Evolutionary conservation across 257 asterid species (phyloP), one percentile per base, ranked within the genome.

Genomic region (Solanum tarijense): DNA sequence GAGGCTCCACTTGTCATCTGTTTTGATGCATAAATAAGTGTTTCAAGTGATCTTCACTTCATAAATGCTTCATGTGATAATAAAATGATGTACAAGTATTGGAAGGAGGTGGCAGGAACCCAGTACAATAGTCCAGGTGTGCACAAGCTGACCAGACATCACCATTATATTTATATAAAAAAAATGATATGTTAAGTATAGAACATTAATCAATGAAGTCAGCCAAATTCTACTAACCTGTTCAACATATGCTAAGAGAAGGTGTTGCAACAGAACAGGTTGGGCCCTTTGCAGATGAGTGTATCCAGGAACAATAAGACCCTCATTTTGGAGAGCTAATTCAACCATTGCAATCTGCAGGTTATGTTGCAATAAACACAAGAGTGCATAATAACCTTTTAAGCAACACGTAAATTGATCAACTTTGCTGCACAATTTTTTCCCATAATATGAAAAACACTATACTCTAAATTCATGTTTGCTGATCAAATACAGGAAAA

Each of bases 261-360:
- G 99, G 93, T 97, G 99, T 36, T 95, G 99, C 90, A 97, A 90
- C 87, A 97, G 95, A 92, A 97, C 95, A 86, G 99, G 99, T 58
- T 97, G 99, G 65, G 99, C 99, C 90, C 99, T 93, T 90, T 96
- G 99, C 93, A 97, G 83, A 93, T 96, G 99, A 84, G 99, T 97
- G 89, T 96, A 97, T 79, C 99, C 99, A 34, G 99, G 99, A 91
- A 97, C 98, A 87, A 97, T 96, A 83, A 97, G 91, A 35, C 92
- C 96, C 87, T 96, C 94, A 86, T 97, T 94, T 90, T 90, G 94
- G 87, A 93, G 38, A 83, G 99, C 98, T 89, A 97, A 90, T 86
- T 90, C 93, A 91, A 95, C 94, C 92, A 97, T 48, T 11, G 96
- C 89, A 86, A 88, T 93, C 99, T 96, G 91, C 81, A 82, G 78